Conservation (phyloP, 2,329 filamentous ascomycete genomes). For the Pseudogymnoascus sp. region DNA sequence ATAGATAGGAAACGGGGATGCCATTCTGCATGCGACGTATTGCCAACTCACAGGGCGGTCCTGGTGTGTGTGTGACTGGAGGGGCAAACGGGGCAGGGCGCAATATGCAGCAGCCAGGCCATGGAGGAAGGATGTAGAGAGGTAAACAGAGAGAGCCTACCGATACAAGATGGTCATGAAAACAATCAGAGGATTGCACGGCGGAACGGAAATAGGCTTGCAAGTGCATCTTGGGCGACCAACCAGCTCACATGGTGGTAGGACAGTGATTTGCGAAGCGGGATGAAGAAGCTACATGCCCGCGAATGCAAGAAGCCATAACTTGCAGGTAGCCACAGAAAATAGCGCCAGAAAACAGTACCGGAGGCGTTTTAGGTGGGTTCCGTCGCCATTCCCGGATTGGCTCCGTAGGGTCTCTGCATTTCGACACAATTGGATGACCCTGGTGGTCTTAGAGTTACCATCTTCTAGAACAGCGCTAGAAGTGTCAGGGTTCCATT, state of each 20-base stretch:
- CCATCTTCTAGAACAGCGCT: constrained; percentile 22
- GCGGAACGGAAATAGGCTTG: constrained; percentile 2
- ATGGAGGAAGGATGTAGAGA: background rate
- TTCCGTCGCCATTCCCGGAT: constrained; percentile 24
- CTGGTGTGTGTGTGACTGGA: constrained; percentile 7
- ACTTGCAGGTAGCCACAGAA: constrained; percentile 4
- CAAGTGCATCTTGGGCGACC: constrained; percentile 1
- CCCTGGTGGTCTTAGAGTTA: constrained; percentile 15
- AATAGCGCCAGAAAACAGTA: background rate
- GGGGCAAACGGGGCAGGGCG: background rate
- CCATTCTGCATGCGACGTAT: constrained; percentile 6
- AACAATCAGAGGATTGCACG: constrained; percentile 8
- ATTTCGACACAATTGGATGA: constrained; percentile 15
- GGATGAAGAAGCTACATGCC: constrained; percentile 5
- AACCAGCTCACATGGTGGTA: constrained; percentile 7
- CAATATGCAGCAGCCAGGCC: constrained; percentile 1
- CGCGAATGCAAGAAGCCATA: background rate
- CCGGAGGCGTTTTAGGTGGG: constrained; percentile 12
- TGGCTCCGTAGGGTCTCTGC: constrained; percentile 19
- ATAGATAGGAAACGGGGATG: constrained; percentile 5
- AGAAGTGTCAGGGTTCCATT: constrained; percentile 20
- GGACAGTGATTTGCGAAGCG: constrained; percentile 9
- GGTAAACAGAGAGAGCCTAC: background rate
- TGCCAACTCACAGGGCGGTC: constrained; percentile 7
- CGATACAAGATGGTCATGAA: constrained; percentile 6